Percentiles rank a stretch among this genome's conserved stretches.
Conservation (phyloP, 2,329 filamentous ascomycete genomes). For the Colletotrichum orbiculare region DNA sequence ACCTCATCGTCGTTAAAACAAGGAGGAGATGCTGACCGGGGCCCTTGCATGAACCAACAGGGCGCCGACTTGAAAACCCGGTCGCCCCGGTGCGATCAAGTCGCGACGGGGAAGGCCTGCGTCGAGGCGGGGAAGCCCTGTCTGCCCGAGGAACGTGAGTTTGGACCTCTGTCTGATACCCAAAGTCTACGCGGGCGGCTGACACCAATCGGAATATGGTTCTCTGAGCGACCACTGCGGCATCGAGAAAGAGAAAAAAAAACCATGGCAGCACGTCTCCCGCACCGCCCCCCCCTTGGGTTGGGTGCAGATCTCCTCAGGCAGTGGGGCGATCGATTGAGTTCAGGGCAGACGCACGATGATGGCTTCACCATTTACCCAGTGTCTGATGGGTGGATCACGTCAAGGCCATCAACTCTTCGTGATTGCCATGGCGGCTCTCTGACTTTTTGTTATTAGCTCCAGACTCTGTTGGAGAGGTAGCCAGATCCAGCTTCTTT, state of each 20-base stretch:
- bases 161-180: neutral
- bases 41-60: neutral
- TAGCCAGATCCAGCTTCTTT: too few species aligned
- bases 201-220: conserved; percentile 9
- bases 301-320: conserved; percentile 45
- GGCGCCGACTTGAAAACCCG: conserved; percentile 1
- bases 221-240: conserved; percentile 16
- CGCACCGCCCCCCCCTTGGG: conserved; percentile 36
- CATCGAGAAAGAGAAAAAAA: conserved; percentile 57
- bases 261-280: conserved; percentile 43
- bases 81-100: conserved; percentile 14
- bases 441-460: too few species aligned
- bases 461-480: too few species aligned
- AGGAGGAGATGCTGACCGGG: neutral
- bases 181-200: conserved; percentile 6
- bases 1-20: too few species aligned
- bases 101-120: conserved; percentile 15
- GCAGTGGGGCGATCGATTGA: conserved; percentile 47
- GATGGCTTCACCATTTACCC: conserved; percentile 53
- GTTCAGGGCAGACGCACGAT: conserved; percentile 49
- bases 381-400: conserved; percentile 52
- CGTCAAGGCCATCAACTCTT: conserved; percentile 17
- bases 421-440: neutral
- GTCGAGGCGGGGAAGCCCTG: conserved; percentile 20
- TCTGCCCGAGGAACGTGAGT: conserved; percentile 24